Percentiles rank a stretch among this genome's conserved stretches.
phyloP scores from a whole-genome alignment of 495 filamentous ascomycete species.

The Penicillium manginii region DNA sequence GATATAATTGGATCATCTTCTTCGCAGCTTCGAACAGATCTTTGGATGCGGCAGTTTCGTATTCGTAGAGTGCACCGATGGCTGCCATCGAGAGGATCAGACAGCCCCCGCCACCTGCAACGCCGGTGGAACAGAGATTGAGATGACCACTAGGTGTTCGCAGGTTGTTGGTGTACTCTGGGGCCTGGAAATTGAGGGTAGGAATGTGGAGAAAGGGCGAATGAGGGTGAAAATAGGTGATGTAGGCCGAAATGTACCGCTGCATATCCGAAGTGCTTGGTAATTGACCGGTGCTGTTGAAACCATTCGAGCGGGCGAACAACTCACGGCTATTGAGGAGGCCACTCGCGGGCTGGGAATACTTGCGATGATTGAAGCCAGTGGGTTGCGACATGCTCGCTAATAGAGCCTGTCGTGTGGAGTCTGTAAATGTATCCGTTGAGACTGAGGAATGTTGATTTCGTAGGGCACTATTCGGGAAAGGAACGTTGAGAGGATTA shows the following conservation, averaged over 20 bases:
- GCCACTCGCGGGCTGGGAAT: constrained; percentile 69
- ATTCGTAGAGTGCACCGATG: constrained; percentile 93
- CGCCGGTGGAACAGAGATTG: constrained; percentile 62
- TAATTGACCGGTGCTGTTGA: constrained; percentile 59
- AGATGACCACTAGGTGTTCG: constrained; percentile 55
- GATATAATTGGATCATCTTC: constrained; percentile 90
- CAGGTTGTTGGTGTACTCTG: constrained; percentile 64
- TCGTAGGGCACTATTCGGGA: constrained; percentile 58
- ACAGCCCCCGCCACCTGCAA: constrained; percentile 83
- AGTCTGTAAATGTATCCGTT: constrained; percentile 87
- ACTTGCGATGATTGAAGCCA: constrained; percentile 74
- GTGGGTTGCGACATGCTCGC: constrained; percentile 78
- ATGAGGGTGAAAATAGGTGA: constrained; percentile 94
- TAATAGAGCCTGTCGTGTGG: constrained; percentile 86
- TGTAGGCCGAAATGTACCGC: constrained; percentile 88
- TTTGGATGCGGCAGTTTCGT: constrained; percentile 75
- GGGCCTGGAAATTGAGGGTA: constrained; percentile 86
- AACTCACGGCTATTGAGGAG: constrained; percentile 47
- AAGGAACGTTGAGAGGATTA: constrained; percentile 57
- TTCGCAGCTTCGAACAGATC: constrained; percentile 92
- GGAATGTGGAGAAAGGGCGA: constrained; percentile 91
- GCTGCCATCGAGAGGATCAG: constrained; percentile 94
- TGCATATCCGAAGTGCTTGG: constrained; percentile 92
- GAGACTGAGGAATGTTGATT: constrained; percentile 66
- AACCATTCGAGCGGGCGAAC: constrained; percentile 49